Evolutionary conservation across 805 yeast genomes (phyloP).

Genomic region (Kazachstania viticola): DNA sequence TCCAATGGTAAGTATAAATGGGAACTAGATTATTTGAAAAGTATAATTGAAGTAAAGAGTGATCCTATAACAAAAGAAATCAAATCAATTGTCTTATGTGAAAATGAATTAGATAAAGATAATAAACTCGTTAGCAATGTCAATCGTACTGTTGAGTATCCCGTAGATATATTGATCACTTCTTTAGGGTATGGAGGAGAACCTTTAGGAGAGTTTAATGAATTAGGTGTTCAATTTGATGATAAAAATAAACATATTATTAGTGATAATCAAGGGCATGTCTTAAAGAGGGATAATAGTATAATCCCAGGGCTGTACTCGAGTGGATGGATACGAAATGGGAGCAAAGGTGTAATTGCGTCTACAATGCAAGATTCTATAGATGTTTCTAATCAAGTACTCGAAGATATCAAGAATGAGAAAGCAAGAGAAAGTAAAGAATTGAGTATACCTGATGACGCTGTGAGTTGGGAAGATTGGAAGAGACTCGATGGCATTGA

Average conservation of each 20-base stretch:
- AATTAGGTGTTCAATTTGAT: conserved; percentile 39
- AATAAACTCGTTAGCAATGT: conserved; percentile 17
- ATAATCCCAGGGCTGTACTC: conserved; percentile 48
- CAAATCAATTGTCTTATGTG: conserved; percentile 15
- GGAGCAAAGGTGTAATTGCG: conserved; percentile 85
- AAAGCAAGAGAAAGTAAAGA: too few relatives aligned
- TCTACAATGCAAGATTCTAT: conserved; percentile 80
- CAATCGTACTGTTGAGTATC: conserved; percentile 16
- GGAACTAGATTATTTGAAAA: conserved; percentile 57
- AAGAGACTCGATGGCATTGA: conserved; percentile 16
- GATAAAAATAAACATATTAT: conserved; percentile 32
- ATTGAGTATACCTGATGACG: too few relatives aligned
- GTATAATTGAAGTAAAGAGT: conserved; percentile 44
- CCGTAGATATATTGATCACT: conserved; percentile 58
- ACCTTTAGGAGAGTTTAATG: conserved; percentile 48
- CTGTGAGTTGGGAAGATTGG: conserved; percentile 25
- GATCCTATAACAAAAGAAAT: conserved; percentile 29
- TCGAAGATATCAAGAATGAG: conserved; percentile 42
- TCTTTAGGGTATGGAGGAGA: conserved; percentile 76
- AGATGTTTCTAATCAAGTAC: conserved; percentile 54
- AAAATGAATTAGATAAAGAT: conserved; percentile 11
- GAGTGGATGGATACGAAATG: conserved; percentile 84
- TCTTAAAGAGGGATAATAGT: conserved; percentile 18
- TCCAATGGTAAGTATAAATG: conserved; percentile 32
- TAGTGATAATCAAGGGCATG: conserved; percentile 35